Percentiles rank a stretch among this genome's conserved stretches.
phyloP scores from a whole-genome alignment of 768 basidiomycete species.

The Kwoniella botswanensis region DNA sequence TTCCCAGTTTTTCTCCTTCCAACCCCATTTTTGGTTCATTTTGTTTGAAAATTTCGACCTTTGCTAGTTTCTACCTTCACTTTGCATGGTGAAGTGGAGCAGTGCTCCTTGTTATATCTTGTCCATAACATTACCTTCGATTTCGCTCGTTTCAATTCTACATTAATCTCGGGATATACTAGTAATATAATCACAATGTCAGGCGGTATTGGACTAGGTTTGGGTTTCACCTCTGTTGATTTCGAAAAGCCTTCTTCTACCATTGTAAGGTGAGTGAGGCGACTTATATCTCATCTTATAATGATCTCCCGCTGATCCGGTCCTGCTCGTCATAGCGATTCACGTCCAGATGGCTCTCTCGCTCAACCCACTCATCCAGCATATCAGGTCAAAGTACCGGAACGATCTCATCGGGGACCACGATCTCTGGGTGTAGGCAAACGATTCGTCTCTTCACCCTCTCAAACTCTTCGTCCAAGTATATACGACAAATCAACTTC shows the following conservation, averaged over 20 bases:
- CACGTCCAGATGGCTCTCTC: not conserved
- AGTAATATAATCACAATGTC: slow-evolving; percentile 6
- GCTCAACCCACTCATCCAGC: slow-evolving; percentile 9
- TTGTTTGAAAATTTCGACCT: not conserved
- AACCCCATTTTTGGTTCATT: not conserved
- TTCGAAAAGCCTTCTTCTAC: slow-evolving; percentile 4
- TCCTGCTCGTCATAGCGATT: not conserved
- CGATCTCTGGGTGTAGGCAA: slow-evolving; percentile 29
- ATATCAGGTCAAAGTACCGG: slow-evolving; percentile 4
- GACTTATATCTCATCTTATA: not conserved
- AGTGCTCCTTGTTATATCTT: slow-evolving; percentile 5
- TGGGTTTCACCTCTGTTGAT: slow-evolving; percentile 6
- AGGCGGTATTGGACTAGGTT: slow-evolving; percentile 11
- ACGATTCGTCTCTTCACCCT: slow-evolving; percentile 25
- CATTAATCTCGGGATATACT: no score
- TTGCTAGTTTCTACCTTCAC: not conserved
- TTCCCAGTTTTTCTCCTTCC: not conserved
- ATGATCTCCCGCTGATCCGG: no score
- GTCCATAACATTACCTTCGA: slow-evolving; percentile 4
- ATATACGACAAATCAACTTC: slow-evolving; percentile 26
- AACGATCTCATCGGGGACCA: slow-evolving; percentile 21
- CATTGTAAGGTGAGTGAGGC: slow-evolving; percentile 1
- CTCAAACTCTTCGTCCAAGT: slow-evolving; percentile 23
- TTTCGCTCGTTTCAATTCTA: slow-evolving; percentile 4
- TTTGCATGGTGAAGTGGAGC: not conserved